Conservation (phyloP, 352 stramenopile species). For the Pythium aphanidermatum region DNA sequence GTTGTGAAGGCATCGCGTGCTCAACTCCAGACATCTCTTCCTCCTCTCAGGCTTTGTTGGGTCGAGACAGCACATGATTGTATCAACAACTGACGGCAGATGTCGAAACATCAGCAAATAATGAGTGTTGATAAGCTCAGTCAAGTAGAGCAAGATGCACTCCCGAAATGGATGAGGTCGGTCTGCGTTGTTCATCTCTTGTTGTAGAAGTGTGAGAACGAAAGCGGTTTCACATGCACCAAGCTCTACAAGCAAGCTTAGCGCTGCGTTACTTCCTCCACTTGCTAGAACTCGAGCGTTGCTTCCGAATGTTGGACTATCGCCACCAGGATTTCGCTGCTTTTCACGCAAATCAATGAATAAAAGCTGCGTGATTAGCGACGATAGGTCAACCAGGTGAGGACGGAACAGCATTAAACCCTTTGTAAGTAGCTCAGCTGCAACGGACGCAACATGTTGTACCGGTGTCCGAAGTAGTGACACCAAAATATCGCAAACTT, state of each 20-base stretch:
- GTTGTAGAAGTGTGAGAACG: slow-evolving; percentile 64
- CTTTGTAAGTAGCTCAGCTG: slow-evolving; percentile 74
- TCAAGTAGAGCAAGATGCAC: slow-evolving; percentile 71
- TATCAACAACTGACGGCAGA: slow-evolving; percentile 76
- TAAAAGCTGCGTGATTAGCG: slow-evolving; percentile 62
- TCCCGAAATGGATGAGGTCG: slow-evolving; percentile 62
- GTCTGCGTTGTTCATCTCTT: slow-evolving; percentile 80
- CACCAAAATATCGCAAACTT: slow-evolving; percentile 80
- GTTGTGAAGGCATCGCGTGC: slow-evolving; percentile 73
- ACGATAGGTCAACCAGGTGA: slow-evolving; percentile 75
- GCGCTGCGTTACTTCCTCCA: slow-evolving; percentile 59
- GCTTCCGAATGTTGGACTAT: slow-evolving; percentile 33
- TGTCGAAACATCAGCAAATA: slow-evolving; percentile 83
- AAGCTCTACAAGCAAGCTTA: slow-evolving; percentile 74
- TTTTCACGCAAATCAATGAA: slow-evolving; percentile 76
- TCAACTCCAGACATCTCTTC: slow-evolving; percentile 69
- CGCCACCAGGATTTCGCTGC: slow-evolving; percentile 31
- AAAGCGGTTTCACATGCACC: slow-evolving; percentile 75
- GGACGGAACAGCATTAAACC: slow-evolving; percentile 80
- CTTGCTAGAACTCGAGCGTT: slow-evolving; percentile 38
- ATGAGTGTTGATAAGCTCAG: slow-evolving; percentile 76
- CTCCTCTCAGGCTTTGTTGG: slow-evolving; percentile 78
- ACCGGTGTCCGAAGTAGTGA: slow-evolving; percentile 47
- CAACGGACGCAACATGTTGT: slow-evolving; percentile 56
- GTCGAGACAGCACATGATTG: slow-evolving; percentile 79